A percentile compares a stretch with the other conserved stretches of the same genome.
phyloP scores from a whole-genome alignment of 306 rosid species.

The Medicago lupulina region DNA sequence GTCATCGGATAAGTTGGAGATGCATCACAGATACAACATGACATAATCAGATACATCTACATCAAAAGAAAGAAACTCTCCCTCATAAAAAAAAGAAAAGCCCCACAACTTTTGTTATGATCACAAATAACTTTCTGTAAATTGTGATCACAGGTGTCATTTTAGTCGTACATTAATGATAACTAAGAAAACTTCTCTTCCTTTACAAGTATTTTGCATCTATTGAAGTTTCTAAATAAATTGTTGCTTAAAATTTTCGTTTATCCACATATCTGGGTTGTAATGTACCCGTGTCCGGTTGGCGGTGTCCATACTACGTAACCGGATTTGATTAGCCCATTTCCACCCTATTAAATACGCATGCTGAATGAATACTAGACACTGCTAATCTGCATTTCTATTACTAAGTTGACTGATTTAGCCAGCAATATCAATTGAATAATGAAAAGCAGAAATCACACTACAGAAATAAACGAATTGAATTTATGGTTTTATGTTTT shows the following conservation, averaged over 20 bases:
- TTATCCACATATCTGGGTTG: neutral
- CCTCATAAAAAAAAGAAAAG: slow-evolving; percentile 49
- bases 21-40: no score
- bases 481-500: slow-evolving; percentile 10
- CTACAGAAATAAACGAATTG: neutral
- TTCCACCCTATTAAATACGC: slow-evolving; percentile 3
- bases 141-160: neutral
- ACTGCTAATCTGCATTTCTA: slow-evolving; percentile 14
- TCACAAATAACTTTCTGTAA: neutral
- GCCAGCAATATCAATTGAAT: slow-evolving; percentile 10
- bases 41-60: no score
- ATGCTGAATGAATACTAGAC: slow-evolving; percentile 22
- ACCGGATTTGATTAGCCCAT: neutral
- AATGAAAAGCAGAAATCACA: neutral
- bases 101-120: neutral
- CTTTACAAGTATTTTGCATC: neutral
- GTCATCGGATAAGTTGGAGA: no score
- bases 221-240: neutral
- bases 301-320: neutral
- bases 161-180: neutral
- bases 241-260: neutral
- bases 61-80: no score
- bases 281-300: neutral
- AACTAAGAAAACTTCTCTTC: no score
- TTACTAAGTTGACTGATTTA: slow-evolving; percentile 33